Conservation (phyloP, 495 filamentous ascomycete species). For the Talaromyces adpressus region DNA sequence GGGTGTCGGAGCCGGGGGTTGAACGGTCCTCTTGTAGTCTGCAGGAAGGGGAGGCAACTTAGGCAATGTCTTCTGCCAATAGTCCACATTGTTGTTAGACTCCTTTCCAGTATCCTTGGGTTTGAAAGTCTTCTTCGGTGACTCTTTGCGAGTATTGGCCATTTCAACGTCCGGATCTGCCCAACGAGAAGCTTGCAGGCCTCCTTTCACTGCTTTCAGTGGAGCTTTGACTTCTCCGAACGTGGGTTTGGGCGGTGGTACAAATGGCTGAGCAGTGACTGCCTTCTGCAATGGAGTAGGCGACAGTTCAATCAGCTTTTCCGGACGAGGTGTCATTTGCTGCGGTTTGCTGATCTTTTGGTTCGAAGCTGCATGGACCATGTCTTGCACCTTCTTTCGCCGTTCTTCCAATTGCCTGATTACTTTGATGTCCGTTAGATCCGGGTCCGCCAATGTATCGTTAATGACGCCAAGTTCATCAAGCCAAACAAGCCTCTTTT, state of each 20-base stretch:
- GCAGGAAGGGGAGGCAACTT: neutral
- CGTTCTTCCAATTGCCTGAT: neutral
- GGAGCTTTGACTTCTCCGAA: neutral
- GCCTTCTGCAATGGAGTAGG: neutral
- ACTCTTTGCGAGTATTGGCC: neutral
- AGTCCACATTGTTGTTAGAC: neutral
- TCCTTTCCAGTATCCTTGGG: neutral
- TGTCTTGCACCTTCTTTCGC: neutral
- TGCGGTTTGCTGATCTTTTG: neutral
- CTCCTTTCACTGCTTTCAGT: neutral
- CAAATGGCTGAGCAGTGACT: neutral
- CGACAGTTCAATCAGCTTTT: neutral
- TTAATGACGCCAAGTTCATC: neutral
- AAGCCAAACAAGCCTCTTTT: neutral
- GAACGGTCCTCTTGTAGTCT: neutral
- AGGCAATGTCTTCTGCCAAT: conserved; percentile 4
- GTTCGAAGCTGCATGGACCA: neutral
- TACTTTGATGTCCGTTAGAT: neutral
- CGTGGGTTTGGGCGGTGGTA: neutral
- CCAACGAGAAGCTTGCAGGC: neutral
- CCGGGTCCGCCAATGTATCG: neutral
- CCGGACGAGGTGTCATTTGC: neutral
- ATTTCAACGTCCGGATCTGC: neutral
- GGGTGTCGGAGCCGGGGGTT: neutral
- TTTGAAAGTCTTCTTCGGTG: neutral